phyloP scores from a whole-genome alignment of 2,329 filamentous ascomycete species.

The Diaporthe australafricana region DNA sequence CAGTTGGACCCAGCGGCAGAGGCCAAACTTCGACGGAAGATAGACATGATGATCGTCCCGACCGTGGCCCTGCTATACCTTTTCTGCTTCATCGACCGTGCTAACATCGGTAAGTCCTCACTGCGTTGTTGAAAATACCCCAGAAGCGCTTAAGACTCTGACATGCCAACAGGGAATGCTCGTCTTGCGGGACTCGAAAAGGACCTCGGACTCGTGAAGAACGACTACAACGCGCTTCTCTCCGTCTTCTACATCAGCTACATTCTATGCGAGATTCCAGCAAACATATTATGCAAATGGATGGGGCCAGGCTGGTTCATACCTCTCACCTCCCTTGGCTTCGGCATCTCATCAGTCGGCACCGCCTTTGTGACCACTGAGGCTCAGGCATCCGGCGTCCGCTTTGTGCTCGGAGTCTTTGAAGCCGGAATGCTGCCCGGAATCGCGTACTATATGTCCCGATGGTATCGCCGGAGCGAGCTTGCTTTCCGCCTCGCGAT shows the following conservation, averaged over 20 bases:
- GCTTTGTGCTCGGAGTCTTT: slow-evolving; percentile 76
- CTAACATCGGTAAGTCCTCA: slow-evolving; percentile 71
- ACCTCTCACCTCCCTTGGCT: slow-evolving; percentile 70
- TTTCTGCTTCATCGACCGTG: slow-evolving; percentile 81
- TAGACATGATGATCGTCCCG: slow-evolving; percentile 74
- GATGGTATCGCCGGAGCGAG: slow-evolving; percentile 72
- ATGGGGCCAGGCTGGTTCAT: slow-evolving; percentile 80
- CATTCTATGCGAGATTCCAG: slow-evolving; percentile 78
- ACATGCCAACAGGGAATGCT: slow-evolving; percentile 68
- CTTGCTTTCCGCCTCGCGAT: slow-evolving; percentile 69
- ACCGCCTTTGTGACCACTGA: slow-evolving; percentile 74
- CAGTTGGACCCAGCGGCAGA: slow-evolving; percentile 70
- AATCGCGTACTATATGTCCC: slow-evolving; percentile 78
- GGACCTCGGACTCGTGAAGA: slow-evolving; percentile 68
- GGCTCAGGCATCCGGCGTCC: slow-evolving; percentile 65
- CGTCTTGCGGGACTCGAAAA: slow-evolving; percentile 72
- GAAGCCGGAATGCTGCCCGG: slow-evolving; percentile 81
- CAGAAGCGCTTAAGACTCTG: neutral
- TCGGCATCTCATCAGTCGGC: slow-evolving; percentile 72
- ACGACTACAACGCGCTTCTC: slow-evolving; percentile 77
- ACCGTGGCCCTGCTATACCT: slow-evolving; percentile 75
- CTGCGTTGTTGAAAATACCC: neutral
- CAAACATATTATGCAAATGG: slow-evolving; percentile 76
- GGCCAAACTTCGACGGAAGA: slow-evolving; percentile 68
- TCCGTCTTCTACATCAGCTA: slow-evolving; percentile 80